Evolutionary conservation across 257 asterid species (phyloP).

Genomic region (Thymus quinquecostatus): DNA sequence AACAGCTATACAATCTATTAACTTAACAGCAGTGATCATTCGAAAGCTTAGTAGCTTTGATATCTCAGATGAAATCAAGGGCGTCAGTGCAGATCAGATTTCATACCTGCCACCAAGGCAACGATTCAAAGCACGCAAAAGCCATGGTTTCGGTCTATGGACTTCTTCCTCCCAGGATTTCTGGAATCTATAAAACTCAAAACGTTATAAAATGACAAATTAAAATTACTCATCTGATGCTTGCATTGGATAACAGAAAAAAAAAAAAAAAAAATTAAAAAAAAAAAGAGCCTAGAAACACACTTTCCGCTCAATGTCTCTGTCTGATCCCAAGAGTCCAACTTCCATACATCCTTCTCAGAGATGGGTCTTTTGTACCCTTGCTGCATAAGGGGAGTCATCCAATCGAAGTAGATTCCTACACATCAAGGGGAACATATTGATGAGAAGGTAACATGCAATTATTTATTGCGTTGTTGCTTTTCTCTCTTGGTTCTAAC

Average conservation of each 20-base stretch:
- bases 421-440: conserved; percentile 19
- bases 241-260: conserved; percentile 26
- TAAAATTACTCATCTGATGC: conserved; percentile 6
- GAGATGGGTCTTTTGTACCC: conserved; percentile 79
- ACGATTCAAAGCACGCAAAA: conserved; percentile 75
- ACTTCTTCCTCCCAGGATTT: conserved; percentile 76
- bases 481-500: conserved; percentile 10
- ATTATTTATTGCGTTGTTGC: neutral
- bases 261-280: neutral
- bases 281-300: no score
- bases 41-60: conserved; percentile 20
- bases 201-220: conserved; percentile 3
- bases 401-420: conserved; percentile 81
- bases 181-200: conserved; percentile 56
- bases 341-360: conserved; percentile 82
- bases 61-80: conserved; percentile 4
- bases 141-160: conserved; percentile 73
- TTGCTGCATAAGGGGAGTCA: conserved; percentile 84
- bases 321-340: conserved; percentile 86
- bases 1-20: conserved; percentile 13
- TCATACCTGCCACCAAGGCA: conserved; percentile 77
- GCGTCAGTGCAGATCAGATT: conserved; percentile 7
- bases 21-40: neutral
- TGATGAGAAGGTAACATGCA: conserved; percentile 12
- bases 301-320: conserved; percentile 68